Conservation (phyloP, 305 asterid genomes). For the Rubia peregrina region DNA sequence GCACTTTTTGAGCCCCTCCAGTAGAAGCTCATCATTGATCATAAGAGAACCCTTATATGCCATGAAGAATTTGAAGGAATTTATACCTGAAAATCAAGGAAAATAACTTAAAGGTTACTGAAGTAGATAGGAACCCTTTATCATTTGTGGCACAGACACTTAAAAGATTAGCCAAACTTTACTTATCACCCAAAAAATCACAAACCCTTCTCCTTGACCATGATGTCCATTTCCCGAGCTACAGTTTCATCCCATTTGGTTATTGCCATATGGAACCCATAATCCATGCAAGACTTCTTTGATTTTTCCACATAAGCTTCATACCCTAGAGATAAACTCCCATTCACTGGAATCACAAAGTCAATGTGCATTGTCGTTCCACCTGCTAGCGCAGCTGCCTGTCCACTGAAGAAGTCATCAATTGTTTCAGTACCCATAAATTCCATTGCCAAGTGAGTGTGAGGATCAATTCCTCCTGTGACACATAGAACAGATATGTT, state of each 20-base stretch:
- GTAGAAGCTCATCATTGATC: constrained; percentile 77
- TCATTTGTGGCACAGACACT: not conserved
- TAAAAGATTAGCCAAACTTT: not conserved
- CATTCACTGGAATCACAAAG: constrained; percentile 86
- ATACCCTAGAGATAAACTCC: constrained; percentile 76
- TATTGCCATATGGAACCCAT: constrained; percentile 98
- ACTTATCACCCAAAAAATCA: constrained; percentile 3
- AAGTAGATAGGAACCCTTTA: not conserved
- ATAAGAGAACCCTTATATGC: constrained; percentile 92
- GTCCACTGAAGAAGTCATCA: constrained; percentile 91
- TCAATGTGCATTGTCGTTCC: constrained; percentile 99
- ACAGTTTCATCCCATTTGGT: constrained; percentile 94
- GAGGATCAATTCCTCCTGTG: constrained; percentile 98
- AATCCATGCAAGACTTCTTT: constrained; percentile 79
- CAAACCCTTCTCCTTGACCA: constrained; percentile 86
- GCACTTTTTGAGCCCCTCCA: constrained; percentile 93
- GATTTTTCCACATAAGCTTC: constrained; percentile 75
- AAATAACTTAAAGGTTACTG: not conserved
- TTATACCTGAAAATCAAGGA: constrained; percentile 51
- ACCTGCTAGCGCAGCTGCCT: constrained; percentile 97
- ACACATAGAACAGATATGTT: not conserved
- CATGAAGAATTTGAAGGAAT: constrained; percentile 88
- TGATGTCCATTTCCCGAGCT: constrained; percentile 78
- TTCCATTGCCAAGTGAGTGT: constrained; percentile 96
- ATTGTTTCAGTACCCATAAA: constrained; percentile 86